Base-by-base conservation (phyloP, 2,329 filamentous ascomycete genomes). In the Botryotinia narcissicola region DNA sequence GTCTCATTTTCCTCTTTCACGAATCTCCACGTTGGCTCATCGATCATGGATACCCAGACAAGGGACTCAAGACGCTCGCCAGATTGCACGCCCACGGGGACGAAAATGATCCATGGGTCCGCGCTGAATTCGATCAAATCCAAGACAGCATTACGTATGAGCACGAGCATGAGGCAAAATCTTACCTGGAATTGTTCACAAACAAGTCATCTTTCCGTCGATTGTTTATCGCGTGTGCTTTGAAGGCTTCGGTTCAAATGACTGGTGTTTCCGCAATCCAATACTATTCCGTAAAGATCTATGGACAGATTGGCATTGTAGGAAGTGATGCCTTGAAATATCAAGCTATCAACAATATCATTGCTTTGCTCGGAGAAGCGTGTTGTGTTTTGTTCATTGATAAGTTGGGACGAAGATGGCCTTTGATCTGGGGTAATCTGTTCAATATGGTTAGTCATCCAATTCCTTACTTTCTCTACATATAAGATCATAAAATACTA, bases 371-470 rank as follows among this genome's bases (percentile, higher is more conserved):
- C 46, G 89, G 85, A 0, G 87, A 91, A 77, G 86, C 87, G 76
- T 83, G 85, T 74, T 91, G 88, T 78, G 88, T 91, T 74, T 77
- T 89, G 68, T 82, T 88, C 73, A 90, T 94, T 76, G 93, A 95
- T 80, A 85, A 84, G 48, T 87, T 91, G 14, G 93, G 93, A 68
- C 89, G 93, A 63, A 87, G 93, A 74, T 90, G 90, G 87, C 89
- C 91, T 0, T 82, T 95, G 67, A 95, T 95, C 75, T 79, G 84
- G 20, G 92, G 92, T 25, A 95, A 94, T 78, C 80, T 93, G 18
- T 86, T 87, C 73, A 95, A 94, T 83, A 89, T 87, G 80, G 79
- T 73, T n/a, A 67, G 60, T 51, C 20, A 32, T 20, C 18, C 32
- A 6, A 29, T 66, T 14, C 22, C 37, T 57, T 37, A 54, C 25